Base-by-base conservation (phyloP, 306 rosid species). In the Lathyrus tuberosus region DNA sequence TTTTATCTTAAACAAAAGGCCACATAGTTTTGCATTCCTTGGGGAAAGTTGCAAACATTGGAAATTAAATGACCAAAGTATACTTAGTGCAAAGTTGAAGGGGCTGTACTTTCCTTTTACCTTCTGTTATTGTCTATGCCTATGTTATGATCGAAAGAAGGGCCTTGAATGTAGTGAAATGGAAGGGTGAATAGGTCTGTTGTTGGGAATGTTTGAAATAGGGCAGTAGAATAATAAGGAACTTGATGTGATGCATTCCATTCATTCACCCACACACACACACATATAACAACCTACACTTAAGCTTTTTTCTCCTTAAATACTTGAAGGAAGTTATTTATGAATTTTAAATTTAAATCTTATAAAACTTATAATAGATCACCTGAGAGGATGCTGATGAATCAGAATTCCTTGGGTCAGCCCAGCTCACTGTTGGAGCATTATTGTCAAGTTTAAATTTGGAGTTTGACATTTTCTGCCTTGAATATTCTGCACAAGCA, bases 351-450 rank as follows among this genome's bases (percentile, higher is more conserved):
- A 53, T 15, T 37, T 73, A 20, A 56, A 26, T 58, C n/a, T 58
- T 10, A 64, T 30, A 63, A 37, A 60, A 65, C n/a, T 38, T 10
- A 65, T 28, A 44, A 43, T 26, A 31, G 53, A 79, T 63, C 26
- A 89, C 93, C 89, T 87, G 96, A 52, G 86, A 76, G 22, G 81
- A 67, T 59, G 87, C 74, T 43, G 88, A 75, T 48, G 89, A 85
- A 44, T 85, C 96, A 20, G 83, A 37, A 83, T 83, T 87, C 74
- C 70, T 87, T 52, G 90, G 90, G 75, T 89, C 89, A 60, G 89
- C 89, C 96, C 96, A 89, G 60, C 85, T 82, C 64, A 87, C 89
- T 8, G 87, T 87, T 74, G 93, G 93, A 58, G 85, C 78, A 79
- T 76, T 89, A 52, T 13, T 65, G 46, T 78, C 87, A 6, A 89